A percentile compares a stretch with the other conserved stretches of the same genome.
These are phyloP conservation scores for Malbranchea zuffiana DNA, from an alignment of 2,329 filamentous ascomycete species.

Conservation along the genomic window DNA sequence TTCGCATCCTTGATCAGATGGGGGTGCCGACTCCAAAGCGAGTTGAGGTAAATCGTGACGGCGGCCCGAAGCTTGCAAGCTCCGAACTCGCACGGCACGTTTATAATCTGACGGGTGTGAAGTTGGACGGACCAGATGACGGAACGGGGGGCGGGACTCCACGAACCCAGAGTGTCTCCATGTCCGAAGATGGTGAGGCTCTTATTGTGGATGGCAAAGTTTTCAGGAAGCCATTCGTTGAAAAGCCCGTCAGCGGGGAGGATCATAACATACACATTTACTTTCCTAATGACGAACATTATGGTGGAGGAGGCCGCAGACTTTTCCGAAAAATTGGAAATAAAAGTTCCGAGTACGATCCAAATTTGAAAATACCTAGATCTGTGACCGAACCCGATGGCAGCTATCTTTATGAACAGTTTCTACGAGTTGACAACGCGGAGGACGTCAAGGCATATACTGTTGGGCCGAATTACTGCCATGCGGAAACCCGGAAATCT, in stretches of 20 bases:
- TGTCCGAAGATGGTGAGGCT: conserved; percentile 83
- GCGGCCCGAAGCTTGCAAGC: conserved; percentile 68
- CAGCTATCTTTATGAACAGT: conserved; percentile 95
- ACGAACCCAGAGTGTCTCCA: conserved; percentile 58
- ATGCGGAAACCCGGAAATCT: conserved; percentile 93
- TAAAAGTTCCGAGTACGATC: conserved; percentile 92
- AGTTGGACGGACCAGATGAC: conserved; percentile 58
- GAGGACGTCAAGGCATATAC: conserved; percentile 99
- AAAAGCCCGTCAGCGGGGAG: conserved; percentile 96
- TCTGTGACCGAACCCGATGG: conserved; percentile 68
- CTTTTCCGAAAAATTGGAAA: conserved; percentile 97
- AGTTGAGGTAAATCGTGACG: conserved; percentile 85
- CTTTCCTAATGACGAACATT: conserved; percentile 61
- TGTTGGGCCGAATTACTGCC: conserved; percentile 83
- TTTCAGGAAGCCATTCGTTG: conserved; percentile 88
- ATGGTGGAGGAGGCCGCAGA: conserved; percentile 78
- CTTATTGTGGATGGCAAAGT: conserved; percentile 74
- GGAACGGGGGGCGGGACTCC: conserved; percentile 50
- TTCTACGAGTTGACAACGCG: conserved; percentile 89
- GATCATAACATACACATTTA: conserved; percentile 99
- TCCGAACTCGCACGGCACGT: conserved; percentile 70
- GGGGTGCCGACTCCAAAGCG: conserved; percentile 80
- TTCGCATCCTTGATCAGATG: conserved; percentile 78
- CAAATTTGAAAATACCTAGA: conserved; percentile 62
- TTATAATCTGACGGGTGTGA: conserved; percentile 67